These are phyloP conservation scores for Fusarium kyushuense DNA, from an alignment of 2,329 filamentous ascomycete genomes.

Conservation along the genomic window DNA sequence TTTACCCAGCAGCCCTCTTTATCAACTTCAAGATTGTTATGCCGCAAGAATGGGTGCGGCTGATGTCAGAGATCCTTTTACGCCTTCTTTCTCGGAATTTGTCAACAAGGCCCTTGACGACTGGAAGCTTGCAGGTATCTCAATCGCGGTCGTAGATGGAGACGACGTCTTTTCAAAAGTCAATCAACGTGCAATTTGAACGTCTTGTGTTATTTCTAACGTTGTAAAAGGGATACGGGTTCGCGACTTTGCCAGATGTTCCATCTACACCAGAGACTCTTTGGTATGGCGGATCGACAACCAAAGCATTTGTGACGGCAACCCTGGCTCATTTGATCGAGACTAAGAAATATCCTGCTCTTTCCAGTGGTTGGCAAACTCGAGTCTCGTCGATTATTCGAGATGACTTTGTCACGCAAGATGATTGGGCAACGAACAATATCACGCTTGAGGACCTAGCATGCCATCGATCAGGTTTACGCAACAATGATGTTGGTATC, in stretches of 20 bases:
- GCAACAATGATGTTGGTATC: conserved; percentile 54
- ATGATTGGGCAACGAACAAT: conserved; percentile 60
- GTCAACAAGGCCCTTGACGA: conserved; percentile 35
- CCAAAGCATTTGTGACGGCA: conserved; percentile 67
- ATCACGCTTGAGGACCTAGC: conserved; percentile 67
- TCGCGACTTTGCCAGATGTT: conserved; percentile 53
- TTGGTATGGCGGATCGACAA: conserved; percentile 67
- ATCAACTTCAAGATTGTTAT: too few relatives aligned
- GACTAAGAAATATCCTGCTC: conserved; percentile 49
- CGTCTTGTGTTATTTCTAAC: not conserved
- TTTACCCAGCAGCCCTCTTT: accelerated
- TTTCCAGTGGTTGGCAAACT: conserved; percentile 59
- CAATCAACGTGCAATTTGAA: not conserved
- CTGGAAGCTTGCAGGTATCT: conserved; percentile 48
- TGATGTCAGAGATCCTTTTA: conserved; percentile 2
- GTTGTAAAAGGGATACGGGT: conserved; percentile 20
- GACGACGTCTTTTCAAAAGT: conserved; percentile 46
- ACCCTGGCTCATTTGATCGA: conserved; percentile 63
- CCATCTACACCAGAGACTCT: conserved; percentile 61
- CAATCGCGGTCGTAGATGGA: conserved; percentile 47
- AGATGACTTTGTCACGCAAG: conserved; percentile 64
- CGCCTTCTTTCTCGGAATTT: not conserved
- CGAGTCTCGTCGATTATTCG: conserved; percentile 60
- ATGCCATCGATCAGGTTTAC: conserved; percentile 64
- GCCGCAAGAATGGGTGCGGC: not conserved